These are phyloP conservation scores for Punctularia strigosozonata DNA, from an alignment of 768 basidiomycete genomes.

Conservation along the genomic window DNA sequence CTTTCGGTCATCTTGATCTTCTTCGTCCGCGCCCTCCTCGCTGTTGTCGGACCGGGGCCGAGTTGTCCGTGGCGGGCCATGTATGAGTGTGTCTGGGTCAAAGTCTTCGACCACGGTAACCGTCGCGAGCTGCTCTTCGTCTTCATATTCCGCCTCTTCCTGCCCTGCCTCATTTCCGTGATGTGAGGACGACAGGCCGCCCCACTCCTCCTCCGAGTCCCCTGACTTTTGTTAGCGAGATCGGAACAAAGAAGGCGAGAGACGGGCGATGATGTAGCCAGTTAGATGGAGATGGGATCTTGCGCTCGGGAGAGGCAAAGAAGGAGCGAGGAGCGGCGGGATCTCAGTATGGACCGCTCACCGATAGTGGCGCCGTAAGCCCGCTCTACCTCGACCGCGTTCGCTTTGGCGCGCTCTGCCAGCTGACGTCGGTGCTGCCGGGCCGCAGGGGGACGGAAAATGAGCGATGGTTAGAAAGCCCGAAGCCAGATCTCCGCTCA, in stretches of 20 bases:
- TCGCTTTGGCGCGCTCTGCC: constrained; percentile 65
- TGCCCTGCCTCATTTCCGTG: constrained; percentile 21
- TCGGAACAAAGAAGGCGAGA: not conserved
- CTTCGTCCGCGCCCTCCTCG: not conserved
- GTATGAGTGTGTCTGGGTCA: constrained; percentile 53
- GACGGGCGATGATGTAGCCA: not conserved
- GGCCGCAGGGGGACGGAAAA: constrained; percentile 5
- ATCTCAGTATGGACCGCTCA: constrained; percentile 14
- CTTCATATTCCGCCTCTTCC: constrained; percentile 64
- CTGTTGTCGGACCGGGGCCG: not conserved
- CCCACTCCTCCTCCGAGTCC: constrained; percentile 38
- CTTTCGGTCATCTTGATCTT: not conserved
- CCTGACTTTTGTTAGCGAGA: constrained; percentile 12
- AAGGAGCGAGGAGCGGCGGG: constrained; percentile 1
- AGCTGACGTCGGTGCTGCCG: constrained; percentile 66
- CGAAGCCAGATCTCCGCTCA: constrained; percentile 19
- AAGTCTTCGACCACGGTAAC: constrained; percentile 92
- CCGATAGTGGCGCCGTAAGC: constrained; percentile 50
- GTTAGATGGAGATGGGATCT: not conserved
- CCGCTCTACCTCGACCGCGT: constrained; percentile 65
- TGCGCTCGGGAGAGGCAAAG: not conserved
- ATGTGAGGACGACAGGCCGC: constrained; percentile 25
- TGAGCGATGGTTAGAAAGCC: constrained; percentile 4
- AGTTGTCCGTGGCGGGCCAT: constrained; percentile 24
- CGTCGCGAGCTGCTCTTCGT: constrained; percentile 76